A percentile compares a stretch with the other conserved stretches of the same genome.
Conservation (phyloP, 768 basidiomycete species). For the Baorangia bicolor region DNA sequence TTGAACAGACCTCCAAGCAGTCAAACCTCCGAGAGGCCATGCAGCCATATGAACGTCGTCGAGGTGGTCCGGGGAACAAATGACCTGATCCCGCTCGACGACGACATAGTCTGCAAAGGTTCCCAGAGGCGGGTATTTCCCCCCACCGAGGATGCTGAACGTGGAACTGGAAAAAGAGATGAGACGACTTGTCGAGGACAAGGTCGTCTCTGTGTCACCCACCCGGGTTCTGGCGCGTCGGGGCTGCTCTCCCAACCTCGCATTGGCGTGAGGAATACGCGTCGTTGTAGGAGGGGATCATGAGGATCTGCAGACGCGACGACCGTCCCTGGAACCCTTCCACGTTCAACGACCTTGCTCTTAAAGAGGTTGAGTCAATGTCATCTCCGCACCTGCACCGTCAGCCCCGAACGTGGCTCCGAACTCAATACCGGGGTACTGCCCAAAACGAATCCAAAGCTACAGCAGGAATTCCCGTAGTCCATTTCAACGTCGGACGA, state of each 20-base stretch:
- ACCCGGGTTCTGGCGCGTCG: slow-evolving; percentile 66
- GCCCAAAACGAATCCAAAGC: slow-evolving; percentile 73
- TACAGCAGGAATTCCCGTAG: slow-evolving; percentile 26
- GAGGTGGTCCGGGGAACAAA: slow-evolving; percentile 65
- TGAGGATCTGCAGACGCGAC: slow-evolving; percentile 51
- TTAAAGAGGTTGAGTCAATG: background rate
- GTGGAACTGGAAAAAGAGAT: slow-evolving; percentile 29
- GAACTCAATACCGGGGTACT: slow-evolving; percentile 61
- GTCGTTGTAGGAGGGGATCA: slow-evolving; percentile 58
- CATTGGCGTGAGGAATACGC: slow-evolving; percentile 74
- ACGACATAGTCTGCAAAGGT: slow-evolving; percentile 77
- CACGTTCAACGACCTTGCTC: background rate
- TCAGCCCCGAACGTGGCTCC: slow-evolving; percentile 69
- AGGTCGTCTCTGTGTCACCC: slow-evolving; percentile 13
- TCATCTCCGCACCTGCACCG: slow-evolving; percentile 56
- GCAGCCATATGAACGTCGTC: slow-evolving; percentile 68
- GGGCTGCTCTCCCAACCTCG: slow-evolving; percentile 73
- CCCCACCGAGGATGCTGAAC: slow-evolving; percentile 70
- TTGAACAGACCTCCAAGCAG: slow-evolving; percentile 75
- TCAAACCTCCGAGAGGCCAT: slow-evolving; percentile 75
- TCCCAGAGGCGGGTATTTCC: slow-evolving; percentile 51
- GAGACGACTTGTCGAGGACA: background rate
- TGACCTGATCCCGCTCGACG: slow-evolving; percentile 67
- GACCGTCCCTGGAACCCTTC: slow-evolving; percentile 51
- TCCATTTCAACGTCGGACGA: background rate